These are phyloP conservation scores for Periconia digitata DNA, from an alignment of 2,329 filamentous ascomycete genomes.

Conservation along the genomic window DNA sequence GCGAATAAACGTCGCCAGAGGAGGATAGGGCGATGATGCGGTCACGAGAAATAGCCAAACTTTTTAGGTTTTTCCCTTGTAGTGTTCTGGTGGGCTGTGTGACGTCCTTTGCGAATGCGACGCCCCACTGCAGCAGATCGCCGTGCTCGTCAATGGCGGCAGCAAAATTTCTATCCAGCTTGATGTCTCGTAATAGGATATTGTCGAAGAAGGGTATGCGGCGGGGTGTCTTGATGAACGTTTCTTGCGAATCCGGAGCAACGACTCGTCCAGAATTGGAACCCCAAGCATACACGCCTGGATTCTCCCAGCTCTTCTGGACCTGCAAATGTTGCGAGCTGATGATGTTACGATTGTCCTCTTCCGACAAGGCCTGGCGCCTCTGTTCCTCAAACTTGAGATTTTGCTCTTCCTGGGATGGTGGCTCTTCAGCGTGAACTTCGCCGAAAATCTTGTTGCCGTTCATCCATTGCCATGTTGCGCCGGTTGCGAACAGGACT, in stretches of 20 bases:
- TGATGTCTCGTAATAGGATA: constrained; percentile 80
- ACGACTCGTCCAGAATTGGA: constrained; percentile 84
- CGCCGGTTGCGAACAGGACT: constrained; percentile 47
- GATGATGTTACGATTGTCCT: constrained; percentile 74
- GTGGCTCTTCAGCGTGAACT: constrained; percentile 53
- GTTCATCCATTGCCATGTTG: constrained; percentile 48
- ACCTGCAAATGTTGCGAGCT: constrained; percentile 88
- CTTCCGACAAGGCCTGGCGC: constrained; percentile 58
- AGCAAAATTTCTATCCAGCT: constrained; percentile 78
- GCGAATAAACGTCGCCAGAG: constrained; percentile 77
- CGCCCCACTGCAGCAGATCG: constrained; percentile 90
- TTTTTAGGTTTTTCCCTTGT: constrained; percentile 76
- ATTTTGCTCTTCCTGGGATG: constrained; percentile 52
- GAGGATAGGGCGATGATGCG: constrained; percentile 78
- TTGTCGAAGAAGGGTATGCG: constrained; percentile 82
- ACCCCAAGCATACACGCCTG: constrained; percentile 93
- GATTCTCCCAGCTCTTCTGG: constrained; percentile 76
- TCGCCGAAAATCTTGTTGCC: constrained; percentile 43
- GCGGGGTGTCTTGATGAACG: constrained; percentile 75
- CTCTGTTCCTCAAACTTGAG: constrained; percentile 70
- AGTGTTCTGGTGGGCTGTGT: constrained; percentile 71
- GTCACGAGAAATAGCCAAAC: constrained; percentile 76
- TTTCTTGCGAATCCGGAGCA: constrained; percentile 77
- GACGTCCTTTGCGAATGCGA: constrained; percentile 67
- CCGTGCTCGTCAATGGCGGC: constrained; percentile 86